Evolutionary conservation across 768 basidiomycete genomes (phyloP), one percentile per base, ranked within the genome.

Genomic region (Neoboletus magnificus): DNA sequence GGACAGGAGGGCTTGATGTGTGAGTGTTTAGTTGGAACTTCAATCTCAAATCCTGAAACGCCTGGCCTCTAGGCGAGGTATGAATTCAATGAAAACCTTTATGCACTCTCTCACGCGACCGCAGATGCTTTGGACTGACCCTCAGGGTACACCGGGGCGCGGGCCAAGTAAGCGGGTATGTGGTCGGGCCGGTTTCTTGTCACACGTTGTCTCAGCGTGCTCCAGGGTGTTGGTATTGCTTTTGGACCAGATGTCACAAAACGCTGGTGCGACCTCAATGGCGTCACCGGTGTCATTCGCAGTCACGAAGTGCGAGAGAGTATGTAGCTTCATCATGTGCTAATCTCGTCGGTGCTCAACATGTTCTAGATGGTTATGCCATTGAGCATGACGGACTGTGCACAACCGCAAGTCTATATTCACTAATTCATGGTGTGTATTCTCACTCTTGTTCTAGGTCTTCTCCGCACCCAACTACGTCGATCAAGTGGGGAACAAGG

Each of bases 401-500:
- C 72, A 95, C 91, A 30, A 98, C 97, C 13, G 93, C 87, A 70
- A 61, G 79, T 62, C 37, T 43, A 33, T n/a, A 23, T 37, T 22
- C 39, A 15, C 16, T 0, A 5, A 1, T 50, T 33, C 15, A 22
- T 46, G 20, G n/a, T 51, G 10, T 49, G 20, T 4, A 66, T 66
- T 54, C 54, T 56, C 46, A 62, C 39, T 13, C 36, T 30, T 32
- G 41, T 50, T 57, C 56, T 59, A 91, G 89, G 89, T 93, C 8
- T 95, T 94, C 71, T 93, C 91, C 43, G 95, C 96, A 37, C 96
- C 96, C 4, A 98, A 98, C 70, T 94, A 95, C 63, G 89, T 93
- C 27, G 93, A 96, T 73, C 90, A 93, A 66, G 85, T 81, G 4
- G 89, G 91, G 7, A 96, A 96, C 74, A 93, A 92, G 73, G 94